phyloP scores from a whole-genome alignment of 768 basidiomycete species.

The Lyophyllum decastes region DNA sequence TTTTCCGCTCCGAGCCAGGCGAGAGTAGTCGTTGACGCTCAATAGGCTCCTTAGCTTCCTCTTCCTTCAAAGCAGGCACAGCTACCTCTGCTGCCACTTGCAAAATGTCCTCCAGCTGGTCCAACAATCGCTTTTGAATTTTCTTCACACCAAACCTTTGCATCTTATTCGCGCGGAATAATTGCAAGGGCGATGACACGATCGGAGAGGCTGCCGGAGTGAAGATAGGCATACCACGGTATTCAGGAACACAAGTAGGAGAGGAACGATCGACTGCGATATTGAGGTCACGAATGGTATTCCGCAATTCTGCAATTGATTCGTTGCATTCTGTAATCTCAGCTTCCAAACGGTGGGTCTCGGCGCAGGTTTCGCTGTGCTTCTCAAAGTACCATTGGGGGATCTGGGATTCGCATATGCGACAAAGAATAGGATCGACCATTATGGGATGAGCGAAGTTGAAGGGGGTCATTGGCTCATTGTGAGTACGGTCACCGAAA shows the following conservation, averaged over 20 bases:
- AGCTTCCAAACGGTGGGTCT: slow-evolving; percentile 93
- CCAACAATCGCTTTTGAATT: slow-evolving; percentile 77
- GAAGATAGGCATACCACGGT: slow-evolving; percentile 86
- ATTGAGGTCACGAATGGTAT: slow-evolving; percentile 79
- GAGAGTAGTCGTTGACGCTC: slow-evolving; percentile 91
- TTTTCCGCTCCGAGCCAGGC: slow-evolving; percentile 85
- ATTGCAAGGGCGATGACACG: slow-evolving; percentile 72
- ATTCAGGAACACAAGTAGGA: slow-evolving; percentile 69
- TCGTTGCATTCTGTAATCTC: slow-evolving; percentile 95
- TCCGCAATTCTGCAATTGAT: slow-evolving; percentile 82
- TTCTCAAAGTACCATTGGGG: slow-evolving; percentile 99
- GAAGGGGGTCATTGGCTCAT: slow-evolving; percentile 66
- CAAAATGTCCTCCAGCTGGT: slow-evolving; percentile 86
- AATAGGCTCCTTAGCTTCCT: slow-evolving; percentile 88
- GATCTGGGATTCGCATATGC: slow-evolving; percentile 95
- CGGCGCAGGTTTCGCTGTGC: slow-evolving; percentile 98
- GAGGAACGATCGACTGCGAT: slow-evolving; percentile 75
- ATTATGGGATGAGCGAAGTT: slow-evolving; percentile 79
- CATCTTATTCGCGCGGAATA: slow-evolving; percentile 78
- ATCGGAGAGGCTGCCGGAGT: slow-evolving; percentile 71
- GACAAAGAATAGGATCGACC: slow-evolving; percentile 84
- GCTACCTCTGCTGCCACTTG: slow-evolving; percentile 80
- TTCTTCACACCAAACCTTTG: slow-evolving; percentile 80
- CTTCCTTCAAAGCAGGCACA: slow-evolving; percentile 87
- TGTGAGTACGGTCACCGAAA: slow-evolving; percentile 32